Percentiles rank a stretch among this genome's conserved stretches.
Conservation (phyloP, 108 stramenopile genomes). For the Phaeodactylum tricornutum region DNA sequence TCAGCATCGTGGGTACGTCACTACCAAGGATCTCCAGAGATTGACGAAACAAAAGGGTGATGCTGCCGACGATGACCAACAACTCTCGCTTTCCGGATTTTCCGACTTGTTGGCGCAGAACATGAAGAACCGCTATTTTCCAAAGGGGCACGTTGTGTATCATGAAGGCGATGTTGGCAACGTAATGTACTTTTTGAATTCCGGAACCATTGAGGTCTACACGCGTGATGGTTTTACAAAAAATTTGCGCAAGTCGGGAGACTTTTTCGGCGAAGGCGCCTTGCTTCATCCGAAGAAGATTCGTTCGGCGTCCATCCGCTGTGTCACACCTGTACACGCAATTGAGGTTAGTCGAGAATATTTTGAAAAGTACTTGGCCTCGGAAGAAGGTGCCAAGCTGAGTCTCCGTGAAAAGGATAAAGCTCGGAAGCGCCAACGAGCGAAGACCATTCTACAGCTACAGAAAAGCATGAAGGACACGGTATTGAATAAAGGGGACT, state of each 20-base stretch:
- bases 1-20: slow-evolving; percentile 29
- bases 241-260: slow-evolving; percentile 13
- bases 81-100: slow-evolving; percentile 59
- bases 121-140: slow-evolving; percentile 72
- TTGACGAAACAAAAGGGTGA: slow-evolving; percentile 17
- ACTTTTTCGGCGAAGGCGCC: slow-evolving; percentile 82
- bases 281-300: slow-evolving; percentile 49
- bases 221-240: slow-evolving; percentile 46
- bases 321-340: slow-evolving; percentile 74
- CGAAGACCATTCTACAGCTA: slow-evolving; percentile 61
- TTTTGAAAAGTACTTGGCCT: slow-evolving; percentile 76
- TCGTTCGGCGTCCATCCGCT: slow-evolving; percentile 54
- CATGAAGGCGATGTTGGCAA: slow-evolving; percentile 51
- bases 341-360: slow-evolving; percentile 80
- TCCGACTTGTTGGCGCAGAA: slow-evolving; percentile 58
- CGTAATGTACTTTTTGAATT: slow-evolving; percentile 78
- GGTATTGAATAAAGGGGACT: slow-evolving; percentile 23
- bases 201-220: slow-evolving; percentile 59
- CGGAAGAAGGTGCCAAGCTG: slow-evolving; percentile 32
- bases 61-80: slow-evolving; percentile 1
- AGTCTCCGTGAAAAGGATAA: slow-evolving; percentile 68
- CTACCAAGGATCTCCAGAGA: slow-evolving; percentile 26
- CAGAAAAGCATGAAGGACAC: slow-evolving; percentile 47
- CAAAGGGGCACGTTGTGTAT: slow-evolving; percentile 63
- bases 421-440: slow-evolving; percentile 68